Base-by-base conservation (phyloP, 2,329 filamentous ascomycete species). In the Diplodia mutila region DNA sequence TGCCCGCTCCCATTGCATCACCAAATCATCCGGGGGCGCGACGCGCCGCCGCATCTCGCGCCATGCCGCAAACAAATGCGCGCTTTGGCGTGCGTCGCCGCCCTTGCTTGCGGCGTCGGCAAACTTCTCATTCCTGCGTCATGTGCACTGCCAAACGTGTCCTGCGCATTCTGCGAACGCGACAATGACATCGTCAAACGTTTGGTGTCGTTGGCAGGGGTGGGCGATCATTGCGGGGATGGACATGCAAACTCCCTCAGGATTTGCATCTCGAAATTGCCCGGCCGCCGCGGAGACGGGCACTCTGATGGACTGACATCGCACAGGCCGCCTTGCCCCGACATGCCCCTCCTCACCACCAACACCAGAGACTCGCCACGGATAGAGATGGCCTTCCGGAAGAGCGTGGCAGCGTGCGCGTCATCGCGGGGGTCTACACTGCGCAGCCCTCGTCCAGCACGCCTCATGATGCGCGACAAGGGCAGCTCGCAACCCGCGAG, bases 171-270 rank as follows among this genome's bases (percentile, higher is more conserved):
- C 11, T 18, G 59, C 23, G 46, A 21, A 46, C 27, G 42, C 59
- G 46, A 63, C 59, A 34, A 27, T 63, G 46, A 37, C 42, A 51
- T 63, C 57, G 18, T 37, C 25, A 63, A n/a, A 29, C 29, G 49
- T 49, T 37, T 37, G 59, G 42, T 37, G 59, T 29, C 59, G 39
- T 63, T 46, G 46, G 46, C 46, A 51, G 59, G 59, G 59, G 59
- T 63, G 59, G 59, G 59, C 59, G 59, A 63, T 63, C 59, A 63
- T 63, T 63, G 59, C 59, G 59, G 59, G 59, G 59, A 29, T 51
- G 57, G 57, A 61, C 48, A 61, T 61, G 57, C 25, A 42, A 48
- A 48, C 59, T 23, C 23, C 59, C 37, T 37, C 59, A 21, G 39
- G 59, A 63, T 63, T 51, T 63, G 59, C 59, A 63, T 51, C 59